These are phyloP conservation scores for Zancudomyces culisetae DNA, from an alignment of 371 early-diverging fungal genomes.

Conservation along the genomic window DNA sequence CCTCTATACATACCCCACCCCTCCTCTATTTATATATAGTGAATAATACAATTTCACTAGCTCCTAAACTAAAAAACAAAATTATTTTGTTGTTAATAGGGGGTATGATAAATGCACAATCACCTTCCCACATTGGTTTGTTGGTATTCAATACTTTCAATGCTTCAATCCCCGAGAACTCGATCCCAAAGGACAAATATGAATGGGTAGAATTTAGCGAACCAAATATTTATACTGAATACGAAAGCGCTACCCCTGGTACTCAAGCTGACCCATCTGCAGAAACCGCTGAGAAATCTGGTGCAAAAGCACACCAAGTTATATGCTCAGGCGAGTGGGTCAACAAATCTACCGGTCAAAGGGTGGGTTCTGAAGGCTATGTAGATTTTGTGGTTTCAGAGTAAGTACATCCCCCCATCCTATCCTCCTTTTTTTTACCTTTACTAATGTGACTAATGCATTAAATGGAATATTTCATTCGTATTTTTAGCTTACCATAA, in stretches of 20 bases:
- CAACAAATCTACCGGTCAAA: slow-evolving; percentile 15
- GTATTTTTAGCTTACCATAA: not conserved
- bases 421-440: not conserved
- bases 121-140: slow-evolving; percentile 86
- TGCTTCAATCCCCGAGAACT: slow-evolving; percentile 70
- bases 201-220: slow-evolving; percentile 36
- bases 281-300: not conserved
- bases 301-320: not conserved
- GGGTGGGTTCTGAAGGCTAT: slow-evolving; percentile 14
- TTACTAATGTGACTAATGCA: not conserved
- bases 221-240: slow-evolving; percentile 7
- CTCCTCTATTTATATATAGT: too few species aligned
- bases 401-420: slow-evolving; percentile 3
- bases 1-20: too few species aligned
- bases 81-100: not conserved
- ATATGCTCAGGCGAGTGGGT: slow-evolving; percentile 21
- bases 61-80: too few species aligned
- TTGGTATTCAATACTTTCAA: slow-evolving; percentile 85
- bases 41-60: too few species aligned
- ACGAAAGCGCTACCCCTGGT: not conserved
- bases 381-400: slow-evolving; percentile 19
- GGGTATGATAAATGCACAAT: slow-evolving; percentile 79
- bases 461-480: not conserved
- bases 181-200: slow-evolving; percentile 53
- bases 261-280: not conserved